These are phyloP conservation scores for Diaporthe destruens DNA, from an alignment of 2,329 filamentous ascomycete species.

Conservation along the genomic window DNA sequence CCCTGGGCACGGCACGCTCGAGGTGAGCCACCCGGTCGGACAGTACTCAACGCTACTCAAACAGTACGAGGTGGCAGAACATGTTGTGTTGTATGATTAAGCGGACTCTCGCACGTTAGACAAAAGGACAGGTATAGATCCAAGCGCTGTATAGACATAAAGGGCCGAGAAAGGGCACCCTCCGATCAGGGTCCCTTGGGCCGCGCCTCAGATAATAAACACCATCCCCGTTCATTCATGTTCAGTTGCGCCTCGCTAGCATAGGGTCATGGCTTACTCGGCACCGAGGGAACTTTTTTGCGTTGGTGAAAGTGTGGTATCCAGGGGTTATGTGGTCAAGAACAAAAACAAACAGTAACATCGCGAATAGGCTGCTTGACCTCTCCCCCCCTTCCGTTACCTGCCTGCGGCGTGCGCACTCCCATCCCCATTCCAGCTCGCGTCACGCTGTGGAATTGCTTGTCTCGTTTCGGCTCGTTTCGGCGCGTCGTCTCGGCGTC, in stretches of 20 bases:
- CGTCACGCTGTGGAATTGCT: slow-evolving; percentile 5
- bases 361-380: background rate
- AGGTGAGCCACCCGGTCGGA: background rate
- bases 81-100: slow-evolving; percentile 29
- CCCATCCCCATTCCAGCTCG: slow-evolving; percentile 5
- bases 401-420: slow-evolving; percentile 16
- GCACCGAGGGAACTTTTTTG: slow-evolving; percentile 18
- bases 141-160: slow-evolving; percentile 47
- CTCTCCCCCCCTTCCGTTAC: background rate
- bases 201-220: slow-evolving; percentile 9
- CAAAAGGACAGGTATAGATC: slow-evolving; percentile 39
- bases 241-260: slow-evolving; percentile 35
- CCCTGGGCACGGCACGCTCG: background rate
- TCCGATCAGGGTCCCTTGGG: slow-evolving; percentile 21
- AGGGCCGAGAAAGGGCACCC: slow-evolving; percentile 4
- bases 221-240: slow-evolving; percentile 27
- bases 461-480: background rate
- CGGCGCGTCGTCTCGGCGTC: slow-evolving; percentile 10
- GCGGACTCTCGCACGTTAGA: slow-evolving; percentile 40
- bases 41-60: background rate
- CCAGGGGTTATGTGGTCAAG: slow-evolving; percentile 18
- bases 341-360: background rate
- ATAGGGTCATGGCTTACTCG: slow-evolving; percentile 3
- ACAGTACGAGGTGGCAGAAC: background rate
- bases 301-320: slow-evolving; percentile 20